Conservation (phyloP, 768 basidiomycete genomes). For the Calocera viscosa region DNA sequence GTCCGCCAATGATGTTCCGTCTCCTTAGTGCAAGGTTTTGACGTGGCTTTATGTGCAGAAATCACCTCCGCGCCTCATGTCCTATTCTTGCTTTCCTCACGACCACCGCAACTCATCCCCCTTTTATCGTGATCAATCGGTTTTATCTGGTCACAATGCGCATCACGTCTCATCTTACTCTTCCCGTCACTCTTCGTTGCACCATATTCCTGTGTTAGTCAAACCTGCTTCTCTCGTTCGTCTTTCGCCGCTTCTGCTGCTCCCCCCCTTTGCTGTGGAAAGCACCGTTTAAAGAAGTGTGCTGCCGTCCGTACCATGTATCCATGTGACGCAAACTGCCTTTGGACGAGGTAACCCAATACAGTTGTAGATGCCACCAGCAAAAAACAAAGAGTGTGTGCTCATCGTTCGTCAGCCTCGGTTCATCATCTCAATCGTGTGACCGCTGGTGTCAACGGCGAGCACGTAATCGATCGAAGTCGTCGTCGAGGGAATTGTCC, state of each 20-base stretch:
- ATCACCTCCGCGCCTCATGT: background rate
- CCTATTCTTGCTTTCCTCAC: constrained; percentile 3
- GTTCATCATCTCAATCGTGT: background rate
- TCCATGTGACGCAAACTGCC: constrained; percentile 6
- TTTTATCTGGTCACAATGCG: constrained; percentile 9
- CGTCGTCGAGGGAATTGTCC: background rate
- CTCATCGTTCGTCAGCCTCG: background rate
- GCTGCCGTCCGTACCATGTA: constrained; percentile 1
- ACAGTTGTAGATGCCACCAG: constrained; percentile 7
- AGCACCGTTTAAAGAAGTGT: constrained; percentile 1
- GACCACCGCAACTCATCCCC: constrained; percentile 9
- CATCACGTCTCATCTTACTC: constrained; percentile 8
- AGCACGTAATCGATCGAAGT: background rate
- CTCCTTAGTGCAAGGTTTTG: background rate
- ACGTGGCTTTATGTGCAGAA: background rate
- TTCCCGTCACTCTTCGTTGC: background rate
- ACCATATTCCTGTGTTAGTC: constrained; percentile 9
- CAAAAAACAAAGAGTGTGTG: background rate
- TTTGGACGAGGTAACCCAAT: constrained; percentile 9
- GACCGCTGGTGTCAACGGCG: background rate
- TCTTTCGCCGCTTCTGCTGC: background rate
- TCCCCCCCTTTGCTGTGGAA: background rate
- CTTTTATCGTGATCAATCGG: constrained; percentile 9
- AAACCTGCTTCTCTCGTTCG: background rate
- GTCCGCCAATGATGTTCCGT: background rate